These are phyloP conservation scores for Lactarius evosmus DNA, from an alignment of 768 basidiomycete genomes.

Conservation along the genomic window DNA sequence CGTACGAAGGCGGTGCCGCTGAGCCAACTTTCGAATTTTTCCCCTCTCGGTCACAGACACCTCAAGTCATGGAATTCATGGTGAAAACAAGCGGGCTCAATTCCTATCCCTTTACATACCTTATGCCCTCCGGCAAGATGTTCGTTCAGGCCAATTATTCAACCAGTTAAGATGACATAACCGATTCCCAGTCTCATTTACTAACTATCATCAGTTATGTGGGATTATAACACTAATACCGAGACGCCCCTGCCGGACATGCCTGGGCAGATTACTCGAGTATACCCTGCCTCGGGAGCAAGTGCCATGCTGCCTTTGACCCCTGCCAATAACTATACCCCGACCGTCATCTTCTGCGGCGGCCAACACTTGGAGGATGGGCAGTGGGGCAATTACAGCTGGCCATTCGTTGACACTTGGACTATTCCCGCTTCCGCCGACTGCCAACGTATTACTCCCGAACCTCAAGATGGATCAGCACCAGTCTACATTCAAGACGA, in stretches of 20 bases:
- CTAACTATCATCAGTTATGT: constrained; percentile 39
- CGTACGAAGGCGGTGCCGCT: constrained; percentile 61
- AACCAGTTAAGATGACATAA: constrained; percentile 47
- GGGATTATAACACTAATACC: constrained; percentile 51
- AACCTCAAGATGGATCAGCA: constrained; percentile 64
- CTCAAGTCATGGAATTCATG: constrained; percentile 63
- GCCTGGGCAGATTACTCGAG: constrained; percentile 70
- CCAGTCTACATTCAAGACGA: constrained; percentile 70
- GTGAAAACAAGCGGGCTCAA: constrained; percentile 71
- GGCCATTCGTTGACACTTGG: constrained; percentile 72
- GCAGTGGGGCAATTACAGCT: constrained; percentile 74
- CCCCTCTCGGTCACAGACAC: constrained; percentile 51
- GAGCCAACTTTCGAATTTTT: constrained; percentile 85
- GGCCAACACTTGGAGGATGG: constrained; percentile 74
- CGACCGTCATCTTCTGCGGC: constrained; percentile 87
- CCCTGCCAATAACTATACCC: constrained; percentile 81
- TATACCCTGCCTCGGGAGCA: constrained; percentile 89
- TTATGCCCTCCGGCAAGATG: constrained; percentile 74
- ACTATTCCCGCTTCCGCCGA: constrained; percentile 63
- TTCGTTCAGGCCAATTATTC: constrained; percentile 82
- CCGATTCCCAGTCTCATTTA: constrained; percentile 14
- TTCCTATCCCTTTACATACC: constrained; percentile 68
- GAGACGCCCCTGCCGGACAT: constrained; percentile 68
- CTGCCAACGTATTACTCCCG: constrained; percentile 84
- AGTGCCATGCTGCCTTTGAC: constrained; percentile 89